Evolutionary conservation across 345 rosid genomes (phyloP), one percentile per base, ranked within the genome.

Genomic region (Rhizophora apiculata): DNA sequence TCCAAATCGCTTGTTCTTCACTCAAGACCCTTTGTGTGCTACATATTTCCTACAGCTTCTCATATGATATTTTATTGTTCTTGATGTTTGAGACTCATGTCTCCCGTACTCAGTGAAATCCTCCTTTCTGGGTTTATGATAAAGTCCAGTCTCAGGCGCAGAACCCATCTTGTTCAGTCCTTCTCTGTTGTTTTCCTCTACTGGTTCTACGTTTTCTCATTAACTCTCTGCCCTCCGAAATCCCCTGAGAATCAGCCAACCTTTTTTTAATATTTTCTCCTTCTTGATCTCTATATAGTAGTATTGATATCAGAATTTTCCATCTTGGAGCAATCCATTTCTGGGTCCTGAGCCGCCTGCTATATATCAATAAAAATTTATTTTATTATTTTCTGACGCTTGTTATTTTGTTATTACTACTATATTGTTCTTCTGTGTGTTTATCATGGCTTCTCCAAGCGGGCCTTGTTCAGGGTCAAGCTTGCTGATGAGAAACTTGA

Each of bases 101-200:
- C 72, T 68, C 77, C 77, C 43, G 72, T 62, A 39, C 46, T 74
- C 60, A 39, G 72, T 56, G 77, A 74, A 62, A 63, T 74, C 68
- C 52, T 74, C 32, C 77, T 68, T 48, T 74, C 64, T 30, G 77
- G 77, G 37, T 61, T 62, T 55, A 74, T 48, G 77, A 68, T 74
- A 39, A 74, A 62, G 62, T 74, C 77, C 57, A 54, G 72, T 46
- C 77, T 68, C 48, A 55, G 77, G 24, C 77, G 72, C 77, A 63
- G 77, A 32, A 74, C 77, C 51, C 72, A 68, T 43, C 77, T 74
- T 63, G 77, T 74, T 74, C 77, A 74, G 43, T 74, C 77, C 10
- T 68, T 74, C 72, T 74, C 77, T 19, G 77, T 74, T 63, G 63
- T 68, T 19, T 74, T 74, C 64, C 77, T 74, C 51, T 62, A 74